Conservation (phyloP, 495 filamentous ascomycete genomes). For the Tuber magnatum region DNA sequence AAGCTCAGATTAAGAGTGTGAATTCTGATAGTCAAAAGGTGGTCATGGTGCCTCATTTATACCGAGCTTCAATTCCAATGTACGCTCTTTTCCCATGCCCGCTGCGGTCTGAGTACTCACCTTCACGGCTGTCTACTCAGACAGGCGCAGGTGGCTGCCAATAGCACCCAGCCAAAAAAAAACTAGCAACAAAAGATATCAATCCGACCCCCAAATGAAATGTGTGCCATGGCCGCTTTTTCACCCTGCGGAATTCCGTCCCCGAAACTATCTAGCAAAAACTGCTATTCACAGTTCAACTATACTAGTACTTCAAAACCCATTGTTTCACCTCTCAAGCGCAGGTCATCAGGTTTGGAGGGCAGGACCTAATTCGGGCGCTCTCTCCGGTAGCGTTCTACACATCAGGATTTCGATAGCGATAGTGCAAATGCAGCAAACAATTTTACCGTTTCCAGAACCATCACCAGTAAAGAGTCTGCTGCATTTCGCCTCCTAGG, state of each 20-base stretch:
- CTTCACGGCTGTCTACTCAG: too few species aligned
- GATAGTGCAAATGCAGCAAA: background rate
- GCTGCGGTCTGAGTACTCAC: too few species aligned
- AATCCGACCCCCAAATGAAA: too few species aligned
- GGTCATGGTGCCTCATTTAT: background rate
- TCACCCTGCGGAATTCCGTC: background rate
- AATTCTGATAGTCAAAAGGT: background rate
- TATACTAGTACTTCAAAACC: background rate
- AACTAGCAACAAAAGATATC: too few species aligned
- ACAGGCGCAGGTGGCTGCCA: background rate
- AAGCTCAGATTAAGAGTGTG: background rate
- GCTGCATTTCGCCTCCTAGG: background rate
- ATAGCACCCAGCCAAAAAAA: too few species aligned
- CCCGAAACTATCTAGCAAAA: background rate
- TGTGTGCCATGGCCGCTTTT: background rate
- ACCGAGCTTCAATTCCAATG: background rate
- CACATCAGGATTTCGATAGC: background rate
- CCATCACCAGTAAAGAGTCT: background rate
- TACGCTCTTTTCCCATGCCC: background rate
- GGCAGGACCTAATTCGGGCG: background rate
- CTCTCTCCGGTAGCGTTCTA: background rate
- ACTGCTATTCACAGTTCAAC: too few species aligned
- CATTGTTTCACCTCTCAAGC: background rate
- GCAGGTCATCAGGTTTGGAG: background rate
- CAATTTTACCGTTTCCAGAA: background rate